These are phyloP conservation scores for Sphaceloma murrayae DNA, from an alignment of 2,329 filamentous ascomycete species.

Conservation along the genomic window DNA sequence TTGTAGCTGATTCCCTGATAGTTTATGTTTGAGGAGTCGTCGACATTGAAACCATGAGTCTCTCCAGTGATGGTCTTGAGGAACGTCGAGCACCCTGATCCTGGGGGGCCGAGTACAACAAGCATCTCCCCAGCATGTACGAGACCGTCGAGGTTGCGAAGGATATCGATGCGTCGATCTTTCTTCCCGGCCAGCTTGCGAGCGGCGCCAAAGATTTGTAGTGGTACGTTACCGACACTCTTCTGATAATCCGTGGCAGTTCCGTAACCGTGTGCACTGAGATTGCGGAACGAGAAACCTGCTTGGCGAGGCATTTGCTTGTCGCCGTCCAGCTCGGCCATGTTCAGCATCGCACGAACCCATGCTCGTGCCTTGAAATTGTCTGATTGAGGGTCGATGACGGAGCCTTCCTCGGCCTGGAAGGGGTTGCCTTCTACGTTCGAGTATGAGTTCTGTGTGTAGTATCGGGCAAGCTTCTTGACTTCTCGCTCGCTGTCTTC, in stretches of 20 bases:
- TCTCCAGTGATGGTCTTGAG: constrained; percentile 78
- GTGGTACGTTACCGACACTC: constrained; percentile 39
- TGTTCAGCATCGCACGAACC: constrained; percentile 42
- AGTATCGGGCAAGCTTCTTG: constrained; percentile 33
- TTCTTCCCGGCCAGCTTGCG: constrained; percentile 28
- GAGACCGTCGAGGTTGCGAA: constrained; percentile 58
- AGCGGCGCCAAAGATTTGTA: constrained; percentile 33
- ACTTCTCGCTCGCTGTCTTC: constrained; percentile 31
- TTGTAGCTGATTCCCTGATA: constrained; percentile 67
- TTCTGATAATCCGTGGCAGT: constrained; percentile 43
- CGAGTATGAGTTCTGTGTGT: constrained; percentile 34
- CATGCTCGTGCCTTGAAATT: constrained; percentile 42
- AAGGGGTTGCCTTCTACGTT: constrained; percentile 32
- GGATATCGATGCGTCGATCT: constrained; percentile 45
- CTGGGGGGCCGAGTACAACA: constrained; percentile 62
- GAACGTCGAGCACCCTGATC: constrained; percentile 67
- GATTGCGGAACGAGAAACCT: constrained; percentile 37
- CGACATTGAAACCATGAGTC: constrained; percentile 67
- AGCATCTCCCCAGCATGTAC: constrained; percentile 65
- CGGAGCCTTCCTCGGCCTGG: constrained; percentile 33
- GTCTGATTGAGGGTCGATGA: constrained; percentile 37
- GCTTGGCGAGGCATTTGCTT: constrained; percentile 36
- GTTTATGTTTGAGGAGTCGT: constrained; percentile 63
- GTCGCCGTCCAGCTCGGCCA: constrained; percentile 35
- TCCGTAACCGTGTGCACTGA: constrained; percentile 43